Evolutionary conservation across 768 basidiomycete genomes (phyloP), one percentile per base, ranked within the genome.

Genomic region (Suillus luteus): DNA sequence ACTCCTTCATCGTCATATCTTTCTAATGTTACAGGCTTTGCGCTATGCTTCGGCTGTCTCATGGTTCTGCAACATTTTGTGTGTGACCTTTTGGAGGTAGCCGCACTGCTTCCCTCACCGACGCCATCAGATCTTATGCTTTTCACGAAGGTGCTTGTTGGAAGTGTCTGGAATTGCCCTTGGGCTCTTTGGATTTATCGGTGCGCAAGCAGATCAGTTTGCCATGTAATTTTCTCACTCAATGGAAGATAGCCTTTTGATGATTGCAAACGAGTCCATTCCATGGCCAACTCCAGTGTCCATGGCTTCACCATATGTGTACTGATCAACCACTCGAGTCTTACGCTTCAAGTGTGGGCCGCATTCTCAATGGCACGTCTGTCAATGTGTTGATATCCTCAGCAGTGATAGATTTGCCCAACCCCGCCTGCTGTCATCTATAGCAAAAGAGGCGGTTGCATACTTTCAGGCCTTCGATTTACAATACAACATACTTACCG

Each of bases 211-310:
- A 35, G 33, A 35, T 35, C 33, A 35, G 33, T 35, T 35, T 12
- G 38, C 44, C 61, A 40, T 59, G 55, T 24, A 63, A 24, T 59
- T 33, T 57, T 6, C 43, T 64, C 22, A 58, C 40, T 19, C 37
- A 15, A 38, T 65, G 55, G 17, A 68, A 94, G 92, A 93, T 66
- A 92, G 93, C 1, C 78, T 95, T 22, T 81, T 96, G 49, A 90
- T 95, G 84, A 85, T 90, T 24, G 89, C 90, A n/a, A 71, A 68
- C 10, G 87, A 88, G 40, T 91, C 91, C 73, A 72, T 64, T 64
- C 78, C 79, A 62, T 66, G 68, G n/a, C 57, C 64, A 12, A 80
- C 81, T 1, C 69, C 72, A 27, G 49, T 51, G 27, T 27, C 24
- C 49, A 15, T 24, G 12, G 9, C 43, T 44, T n/a, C 8, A n/a